phyloP scores from a whole-genome alignment of 495 filamentous ascomycete genomes.

The Podospora fimiseda region DNA sequence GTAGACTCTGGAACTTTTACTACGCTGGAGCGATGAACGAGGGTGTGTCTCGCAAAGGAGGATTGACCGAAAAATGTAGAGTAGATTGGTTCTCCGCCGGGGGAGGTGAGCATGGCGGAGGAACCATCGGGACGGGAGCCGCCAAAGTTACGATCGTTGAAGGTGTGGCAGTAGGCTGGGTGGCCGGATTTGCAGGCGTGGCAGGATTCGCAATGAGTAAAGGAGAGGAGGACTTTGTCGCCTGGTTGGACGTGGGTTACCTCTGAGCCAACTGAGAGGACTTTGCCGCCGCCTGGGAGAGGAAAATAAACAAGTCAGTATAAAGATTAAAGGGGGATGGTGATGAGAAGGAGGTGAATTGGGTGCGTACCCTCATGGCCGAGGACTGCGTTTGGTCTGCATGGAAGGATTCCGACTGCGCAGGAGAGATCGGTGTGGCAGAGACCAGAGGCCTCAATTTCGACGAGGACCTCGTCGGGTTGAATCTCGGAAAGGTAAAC shows the following conservation, averaged over 20 bases:
- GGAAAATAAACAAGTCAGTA: no score
- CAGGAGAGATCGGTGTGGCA: constrained; percentile 44
- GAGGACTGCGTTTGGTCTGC: neutral
- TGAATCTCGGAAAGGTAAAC: constrained; percentile 20
- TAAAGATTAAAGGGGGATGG: neutral
- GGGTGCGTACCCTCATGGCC: neutral
- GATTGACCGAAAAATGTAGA: constrained; percentile 47
- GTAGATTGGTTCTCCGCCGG: no score
- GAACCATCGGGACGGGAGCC: constrained; percentile 12
- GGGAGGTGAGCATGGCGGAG: constrained; percentile 11
- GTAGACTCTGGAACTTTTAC: constrained; percentile 25
- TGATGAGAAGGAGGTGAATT: neutral
- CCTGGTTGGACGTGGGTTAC: no score
- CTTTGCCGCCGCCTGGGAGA: constrained; percentile 44
- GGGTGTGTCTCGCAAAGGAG: constrained; percentile 30
- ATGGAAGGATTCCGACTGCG: constrained; percentile 18
- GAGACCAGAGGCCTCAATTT: constrained; percentile 36
- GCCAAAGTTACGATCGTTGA: constrained; percentile 27
- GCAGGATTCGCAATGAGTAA: constrained; percentile 30
- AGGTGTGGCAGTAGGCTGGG: constrained; percentile 24
- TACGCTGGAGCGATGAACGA: constrained; percentile 26
- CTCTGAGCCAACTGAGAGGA: constrained; percentile 37
- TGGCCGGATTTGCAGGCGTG: constrained; percentile 24
- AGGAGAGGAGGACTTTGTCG: constrained; percentile 46
- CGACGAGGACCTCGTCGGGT: constrained; percentile 33